A percentile compares a stretch with the other conserved stretches of the same genome.
Evolutionary conservation across 192 early-diverging fungal species (phyloP).

Genomic region (Ambispora gerdemannii): DNA sequence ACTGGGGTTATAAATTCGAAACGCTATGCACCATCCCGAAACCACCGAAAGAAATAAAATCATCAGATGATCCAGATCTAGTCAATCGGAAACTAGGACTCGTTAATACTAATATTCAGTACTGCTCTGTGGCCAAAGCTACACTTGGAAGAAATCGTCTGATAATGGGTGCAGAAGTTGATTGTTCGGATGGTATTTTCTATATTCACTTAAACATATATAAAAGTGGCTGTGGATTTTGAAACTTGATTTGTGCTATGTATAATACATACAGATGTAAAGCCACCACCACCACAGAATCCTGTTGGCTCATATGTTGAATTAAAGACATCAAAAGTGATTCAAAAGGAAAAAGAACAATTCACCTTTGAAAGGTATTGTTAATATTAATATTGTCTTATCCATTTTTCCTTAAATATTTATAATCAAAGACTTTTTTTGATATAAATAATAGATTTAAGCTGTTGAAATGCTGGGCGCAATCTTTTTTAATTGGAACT

Average conservation of each 20-base stretch:
- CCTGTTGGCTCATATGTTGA: constrained; percentile 74
- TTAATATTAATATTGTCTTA: neutral
- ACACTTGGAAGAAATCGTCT: constrained; percentile 63
- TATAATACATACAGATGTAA: constrained; percentile 37
- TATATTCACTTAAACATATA: too few species aligned
- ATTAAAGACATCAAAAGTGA: constrained; percentile 79
- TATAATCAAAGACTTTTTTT: constrained; percentile 2
- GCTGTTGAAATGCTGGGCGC: constrained; percentile 88
- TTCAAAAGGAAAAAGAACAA: constrained; percentile 47
- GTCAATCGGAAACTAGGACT: constrained; percentile 39
- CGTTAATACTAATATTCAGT: constrained; percentile 85
- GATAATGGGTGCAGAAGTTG: constrained; percentile 90
- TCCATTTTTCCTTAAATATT: neutral
- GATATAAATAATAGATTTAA: constrained; percentile 56
- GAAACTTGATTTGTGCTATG: neutral
- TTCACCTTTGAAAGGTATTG: constrained; percentile 60
- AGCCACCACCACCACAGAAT: constrained; percentile 38
- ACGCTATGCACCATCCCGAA: constrained; percentile 62
- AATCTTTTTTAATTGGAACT: constrained; percentile 89
- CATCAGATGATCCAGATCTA: constrained; percentile 44
- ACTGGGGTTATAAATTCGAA: constrained; percentile 93
- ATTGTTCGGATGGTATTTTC: constrained; percentile 70
- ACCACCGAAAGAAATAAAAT: constrained; percentile 46
- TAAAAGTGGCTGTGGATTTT: constrained; percentile 3
- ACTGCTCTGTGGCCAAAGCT: constrained; percentile 82